phyloP scores from a whole-genome alignment of 352 stramenopile genomes.

The Phytopythium litorale region DNA sequence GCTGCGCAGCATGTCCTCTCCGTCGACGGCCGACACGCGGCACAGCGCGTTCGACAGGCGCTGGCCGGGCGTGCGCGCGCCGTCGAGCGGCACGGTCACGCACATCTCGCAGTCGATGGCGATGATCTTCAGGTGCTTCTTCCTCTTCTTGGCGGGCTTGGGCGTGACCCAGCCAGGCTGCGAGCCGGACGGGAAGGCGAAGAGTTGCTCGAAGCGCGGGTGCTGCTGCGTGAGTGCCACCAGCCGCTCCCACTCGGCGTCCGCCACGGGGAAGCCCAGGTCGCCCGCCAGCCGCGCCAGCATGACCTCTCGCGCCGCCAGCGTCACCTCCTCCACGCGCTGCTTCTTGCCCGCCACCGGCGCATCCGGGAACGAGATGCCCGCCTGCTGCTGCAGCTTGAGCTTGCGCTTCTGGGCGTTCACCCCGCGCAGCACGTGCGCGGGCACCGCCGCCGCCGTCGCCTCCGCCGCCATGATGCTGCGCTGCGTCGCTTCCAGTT shows the following conservation, averaged over 20 bases:
- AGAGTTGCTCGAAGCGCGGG: slow-evolving; percentile 54
- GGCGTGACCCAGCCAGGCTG: slow-evolving; percentile 52
- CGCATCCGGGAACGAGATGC: neutral
- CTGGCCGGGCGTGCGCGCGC: slow-evolving; percentile 1
- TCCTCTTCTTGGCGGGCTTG: slow-evolving; percentile 49
- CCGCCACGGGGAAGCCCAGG: slow-evolving; percentile 48
- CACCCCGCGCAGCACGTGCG: slow-evolving; percentile 16
- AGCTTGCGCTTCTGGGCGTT: slow-evolving; percentile 32
- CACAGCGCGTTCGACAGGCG: slow-evolving; percentile 58
- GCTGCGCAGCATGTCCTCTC: slow-evolving; percentile 65
- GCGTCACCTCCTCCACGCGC: slow-evolving; percentile 50
- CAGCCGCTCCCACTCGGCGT: slow-evolving; percentile 66
- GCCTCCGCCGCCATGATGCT: too few species aligned
- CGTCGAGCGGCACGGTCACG: slow-evolving; percentile 36
- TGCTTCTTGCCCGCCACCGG: slow-evolving; percentile 48
- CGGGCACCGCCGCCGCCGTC: neutral
- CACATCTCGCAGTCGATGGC: slow-evolving; percentile 89
- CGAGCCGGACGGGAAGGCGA: slow-evolving; percentile 38
- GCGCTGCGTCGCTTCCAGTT: neutral
- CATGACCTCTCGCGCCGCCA: slow-evolving; percentile 72
- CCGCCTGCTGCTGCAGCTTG: neutral
- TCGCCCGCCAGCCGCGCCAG: slow-evolving; percentile 49
- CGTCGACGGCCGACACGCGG: slow-evolving; percentile 78
- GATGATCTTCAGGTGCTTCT: slow-evolving; percentile 59
- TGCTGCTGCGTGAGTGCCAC: slow-evolving; percentile 62